Percentiles rank a stretch among this genome's conserved stretches.
Conservation (phyloP, 2,329 filamentous ascomycete genomes). For the Talaromyces sp. region DNA sequence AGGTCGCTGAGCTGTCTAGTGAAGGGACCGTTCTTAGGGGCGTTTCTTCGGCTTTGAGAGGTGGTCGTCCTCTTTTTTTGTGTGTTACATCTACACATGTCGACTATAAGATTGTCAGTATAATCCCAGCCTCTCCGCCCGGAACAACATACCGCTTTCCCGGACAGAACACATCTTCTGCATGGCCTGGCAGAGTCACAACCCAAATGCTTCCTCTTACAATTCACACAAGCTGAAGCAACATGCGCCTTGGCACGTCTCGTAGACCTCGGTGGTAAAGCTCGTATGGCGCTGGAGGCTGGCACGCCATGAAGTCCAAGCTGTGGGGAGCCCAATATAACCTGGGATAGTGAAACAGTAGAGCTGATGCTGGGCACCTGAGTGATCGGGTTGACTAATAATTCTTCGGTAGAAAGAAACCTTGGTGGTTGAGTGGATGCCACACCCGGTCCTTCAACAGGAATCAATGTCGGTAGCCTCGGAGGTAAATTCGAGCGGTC, state of each 20-base stretch:
- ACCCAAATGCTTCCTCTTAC: conserved; percentile 47
- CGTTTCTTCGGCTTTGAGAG: conserved; percentile 42
- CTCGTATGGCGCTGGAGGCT: conserved; percentile 21
- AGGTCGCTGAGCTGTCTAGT: conserved; percentile 26
- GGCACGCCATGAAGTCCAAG: conserved; percentile 21
- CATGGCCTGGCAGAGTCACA: conserved; percentile 46
- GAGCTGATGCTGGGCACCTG: conserved; percentile 19
- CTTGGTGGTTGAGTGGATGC: conserved; percentile 12
- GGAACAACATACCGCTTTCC: conserved; percentile 42
- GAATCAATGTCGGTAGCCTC: conserved; percentile 19
- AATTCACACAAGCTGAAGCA: conserved; percentile 48
- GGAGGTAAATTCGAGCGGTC: conserved; percentile 11
- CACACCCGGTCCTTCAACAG: conserved; percentile 21
- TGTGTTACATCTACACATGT: conserved; percentile 46
- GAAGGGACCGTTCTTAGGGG: conserved; percentile 32
- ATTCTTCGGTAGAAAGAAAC: conserved; percentile 16
- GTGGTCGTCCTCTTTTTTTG: conserved; percentile 46
- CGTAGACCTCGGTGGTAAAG: conserved; percentile 37
- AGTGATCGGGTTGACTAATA: background rate
- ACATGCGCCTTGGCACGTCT: conserved; percentile 47
- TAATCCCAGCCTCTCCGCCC: conserved; percentile 16
- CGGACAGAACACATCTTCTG: conserved; percentile 44
- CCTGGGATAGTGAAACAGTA: conserved; percentile 7
- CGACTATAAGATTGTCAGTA: conserved; percentile 27
- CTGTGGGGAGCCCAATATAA: conserved; percentile 25